Conservation (phyloP, 1,139 yeast species). For the Saccharomyces uvarum region DNA sequence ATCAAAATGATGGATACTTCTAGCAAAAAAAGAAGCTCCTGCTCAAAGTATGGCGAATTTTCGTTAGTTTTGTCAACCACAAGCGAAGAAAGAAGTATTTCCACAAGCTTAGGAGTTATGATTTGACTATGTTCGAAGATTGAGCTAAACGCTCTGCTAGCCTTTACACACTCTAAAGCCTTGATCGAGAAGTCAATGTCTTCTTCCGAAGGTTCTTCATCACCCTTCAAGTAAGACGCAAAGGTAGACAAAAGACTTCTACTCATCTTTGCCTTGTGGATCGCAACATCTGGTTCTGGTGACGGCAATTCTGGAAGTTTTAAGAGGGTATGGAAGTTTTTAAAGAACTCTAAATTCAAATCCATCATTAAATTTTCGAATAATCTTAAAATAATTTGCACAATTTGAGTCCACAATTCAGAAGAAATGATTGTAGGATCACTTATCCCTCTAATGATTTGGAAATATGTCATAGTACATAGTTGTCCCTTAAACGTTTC, state of each 20-base stretch:
- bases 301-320: conserved; percentile 47
- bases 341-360: conserved; percentile 58
- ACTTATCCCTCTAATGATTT: conserved; percentile 57
- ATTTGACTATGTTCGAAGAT: conserved; percentile 3
- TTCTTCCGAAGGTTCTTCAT: conserved; percentile 88
- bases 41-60: conserved; percentile 3
- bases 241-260: conserved; percentile 82
- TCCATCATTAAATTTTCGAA: conserved; percentile 66
- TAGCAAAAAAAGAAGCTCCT: conserved; percentile 3
- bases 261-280: conserved; percentile 52
- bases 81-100: conserved; percentile 1
- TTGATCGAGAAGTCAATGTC: conserved; percentile 81
- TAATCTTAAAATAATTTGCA: conserved; percentile 54
- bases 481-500: conserved; percentile 86
- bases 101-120: conserved; percentile 1
- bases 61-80: not conserved
- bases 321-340: conserved; percentile 52
- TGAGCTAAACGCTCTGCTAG: conserved; percentile 2
- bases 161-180: conserved; percentile 36
- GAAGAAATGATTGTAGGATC: conserved; percentile 28
- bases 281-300: conserved; percentile 57
- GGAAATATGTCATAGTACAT: conserved; percentile 75
- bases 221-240: conserved; percentile 88
- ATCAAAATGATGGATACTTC: conserved; percentile 1
- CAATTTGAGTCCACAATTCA: conserved; percentile 50